phyloP scores from a whole-genome alignment of 305 asterid species.

The Fraxinus angustifolia region DNA sequence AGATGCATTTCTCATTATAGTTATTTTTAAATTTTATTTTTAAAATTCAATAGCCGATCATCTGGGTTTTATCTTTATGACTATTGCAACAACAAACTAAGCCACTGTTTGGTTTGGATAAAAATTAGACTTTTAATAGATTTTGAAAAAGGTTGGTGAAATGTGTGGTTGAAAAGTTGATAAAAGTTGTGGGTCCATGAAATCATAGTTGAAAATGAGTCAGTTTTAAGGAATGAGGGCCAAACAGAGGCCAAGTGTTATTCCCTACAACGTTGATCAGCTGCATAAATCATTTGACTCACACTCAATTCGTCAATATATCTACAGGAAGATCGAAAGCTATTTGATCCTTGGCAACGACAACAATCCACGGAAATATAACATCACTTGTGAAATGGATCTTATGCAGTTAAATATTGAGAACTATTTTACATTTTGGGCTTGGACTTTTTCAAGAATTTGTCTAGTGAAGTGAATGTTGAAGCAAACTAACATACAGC shows the following conservation, averaged over 20 bases:
- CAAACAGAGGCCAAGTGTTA: neutral
- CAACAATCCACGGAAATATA: neutral
- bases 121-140: neutral
- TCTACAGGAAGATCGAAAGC: neutral
- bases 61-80: neutral
- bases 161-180: neutral
- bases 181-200: neutral
- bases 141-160: too few relatives aligned
- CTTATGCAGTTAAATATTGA: neutral
- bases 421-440: neutral
- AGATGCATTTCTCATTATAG: neutral
- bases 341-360: neutral
- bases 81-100: neutral
- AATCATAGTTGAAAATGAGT: neutral
- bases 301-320: neutral
- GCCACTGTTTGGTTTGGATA: neutral
- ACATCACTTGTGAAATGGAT: neutral
- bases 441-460: neutral
- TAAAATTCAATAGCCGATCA: neutral
- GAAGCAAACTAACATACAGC: neutral
- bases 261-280: neutral
- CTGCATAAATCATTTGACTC: neutral
- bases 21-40: neutral
- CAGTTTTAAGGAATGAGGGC: neutral
- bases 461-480: neutral